Conservation (phyloP, 352 stramenopile genomes). For the Pythium chondricola region DNA sequence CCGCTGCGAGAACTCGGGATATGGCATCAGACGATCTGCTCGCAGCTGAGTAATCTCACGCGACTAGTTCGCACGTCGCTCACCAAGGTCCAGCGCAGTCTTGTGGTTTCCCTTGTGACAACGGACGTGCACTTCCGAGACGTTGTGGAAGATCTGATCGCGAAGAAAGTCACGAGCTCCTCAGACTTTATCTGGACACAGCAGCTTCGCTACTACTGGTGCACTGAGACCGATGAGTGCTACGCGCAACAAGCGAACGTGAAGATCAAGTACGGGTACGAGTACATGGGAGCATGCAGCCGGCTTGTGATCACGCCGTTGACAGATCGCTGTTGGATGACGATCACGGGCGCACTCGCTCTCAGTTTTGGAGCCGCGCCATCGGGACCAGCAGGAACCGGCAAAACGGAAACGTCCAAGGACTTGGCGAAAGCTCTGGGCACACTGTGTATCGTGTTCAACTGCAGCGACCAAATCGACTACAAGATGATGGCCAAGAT, state of each 20-base stretch:
- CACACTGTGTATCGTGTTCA: slow-evolving; percentile 93
- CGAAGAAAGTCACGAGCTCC: slow-evolving; percentile 33
- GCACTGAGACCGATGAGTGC: slow-evolving; percentile 55
- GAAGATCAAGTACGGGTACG: slow-evolving; percentile 81
- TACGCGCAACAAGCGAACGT: slow-evolving; percentile 60
- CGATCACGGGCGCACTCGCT: slow-evolving; percentile 86
- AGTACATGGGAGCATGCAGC: slow-evolving; percentile 89
- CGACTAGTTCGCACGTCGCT: slow-evolving; percentile 56
- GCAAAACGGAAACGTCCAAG: slow-evolving; percentile 94
- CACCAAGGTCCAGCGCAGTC: slow-evolving; percentile 39
- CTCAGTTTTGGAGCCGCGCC: slow-evolving; percentile 85
- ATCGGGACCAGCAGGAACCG: slow-evolving; percentile 84
- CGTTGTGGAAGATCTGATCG: slow-evolving; percentile 60
- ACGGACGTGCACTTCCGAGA: slow-evolving; percentile 78
- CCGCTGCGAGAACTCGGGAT: slow-evolving; percentile 41
- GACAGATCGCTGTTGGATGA: slow-evolving; percentile 93
- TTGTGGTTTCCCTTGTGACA: slow-evolving; percentile 66
- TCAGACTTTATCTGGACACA: slow-evolving; percentile 71
- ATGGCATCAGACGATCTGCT: slow-evolving; percentile 68
- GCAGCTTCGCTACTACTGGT: slow-evolving; percentile 76
- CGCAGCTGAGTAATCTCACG: slow-evolving; percentile 58
- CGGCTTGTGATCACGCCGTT: slow-evolving; percentile 92
- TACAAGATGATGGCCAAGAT: slow-evolving; percentile 86
- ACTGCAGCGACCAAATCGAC: slow-evolving; percentile 95
- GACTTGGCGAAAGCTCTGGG: slow-evolving; percentile 89